These are phyloP conservation scores for Hemerocallis citrina DNA, from an alignment of 106 monocot species.

Conservation along the genomic window DNA sequence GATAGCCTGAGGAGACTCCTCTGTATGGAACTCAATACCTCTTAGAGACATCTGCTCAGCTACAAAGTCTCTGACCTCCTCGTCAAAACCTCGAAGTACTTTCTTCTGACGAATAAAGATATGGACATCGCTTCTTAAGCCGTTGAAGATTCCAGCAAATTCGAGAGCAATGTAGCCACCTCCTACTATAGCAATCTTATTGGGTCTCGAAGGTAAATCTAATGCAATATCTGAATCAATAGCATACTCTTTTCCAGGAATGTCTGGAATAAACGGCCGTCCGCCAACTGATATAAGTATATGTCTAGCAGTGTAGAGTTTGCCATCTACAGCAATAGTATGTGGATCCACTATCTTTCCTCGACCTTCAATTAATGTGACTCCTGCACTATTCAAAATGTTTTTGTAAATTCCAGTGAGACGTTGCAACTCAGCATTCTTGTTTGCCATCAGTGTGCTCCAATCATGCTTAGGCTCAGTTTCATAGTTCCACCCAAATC, in stretches of 20 bases:
- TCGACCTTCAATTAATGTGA: conserved; percentile 90
- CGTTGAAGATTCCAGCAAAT: conserved; percentile 97
- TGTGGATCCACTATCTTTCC: conserved; percentile 95
- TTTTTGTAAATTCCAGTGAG: conserved; percentile 90
- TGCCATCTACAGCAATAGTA: conserved; percentile 90
- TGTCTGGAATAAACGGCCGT: conserved; percentile 73
- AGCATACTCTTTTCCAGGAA: conserved; percentile 86
- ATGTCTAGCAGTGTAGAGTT: conserved; percentile 72
- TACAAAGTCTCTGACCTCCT: conserved; percentile 98
- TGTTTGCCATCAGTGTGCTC: conserved; percentile 90
- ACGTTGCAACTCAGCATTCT: conserved; percentile 93
- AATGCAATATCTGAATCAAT: conserved; percentile 94
- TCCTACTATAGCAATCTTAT: conserved; percentile 96
- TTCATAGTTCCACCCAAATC: conserved; percentile 97
- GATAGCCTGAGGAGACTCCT: conserved; percentile 78
- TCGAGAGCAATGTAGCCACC: conserved; percentile 98
- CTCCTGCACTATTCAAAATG: conserved; percentile 71
- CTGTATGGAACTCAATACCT: conserved; percentile 87
- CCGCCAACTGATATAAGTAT: conserved; percentile 95
- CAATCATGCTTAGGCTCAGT: conserved; percentile 95
- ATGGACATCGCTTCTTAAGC: conserved; percentile 88
- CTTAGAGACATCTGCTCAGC: conserved; percentile 91
- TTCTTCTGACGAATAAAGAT: conserved; percentile 96
- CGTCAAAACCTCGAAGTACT: conserved; percentile 95
- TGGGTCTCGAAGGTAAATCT: conserved; percentile 73